Base-by-base conservation (phyloP, 441 rosid species). In the Adansonia gregorii region DNA sequence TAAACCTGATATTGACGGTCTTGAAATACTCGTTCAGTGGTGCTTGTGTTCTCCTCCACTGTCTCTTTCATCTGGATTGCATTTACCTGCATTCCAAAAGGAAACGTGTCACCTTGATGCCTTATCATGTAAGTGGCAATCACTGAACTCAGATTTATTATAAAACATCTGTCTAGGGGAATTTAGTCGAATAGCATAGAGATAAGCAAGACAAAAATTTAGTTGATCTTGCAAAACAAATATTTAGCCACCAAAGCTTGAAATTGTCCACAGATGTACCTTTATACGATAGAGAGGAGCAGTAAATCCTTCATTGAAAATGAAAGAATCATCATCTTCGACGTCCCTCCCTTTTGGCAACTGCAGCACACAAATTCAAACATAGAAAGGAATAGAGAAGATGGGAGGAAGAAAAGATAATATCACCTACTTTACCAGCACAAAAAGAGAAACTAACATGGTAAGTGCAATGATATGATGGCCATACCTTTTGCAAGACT, bases 31-130 rank as follows among this genome's bases (percentile, higher is more conserved):
- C 98, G 91, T 79, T 97, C 97, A 0, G 99, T 94, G 56, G 99
- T 97, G 84, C 98, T 93, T 51, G 98, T 91, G 87, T 94, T 94
- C 85, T 97, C 99, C 81, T 97, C 99, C 55, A 97, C 98, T 0
- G 99, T 97, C 87, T 97, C 99, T 89, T 94, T 97, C 99, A 94
- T 91, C 84, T 97, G 99, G 87, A 97, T 97, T 45, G 99, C 98
- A 87, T 97, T 97, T 15, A 94, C 98, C 99, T 97, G 85, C 80
- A 78, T 70, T 65, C 54, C 49, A 56, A 70, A 20, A 69, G 45
- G 61, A 49, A 63, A 17, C n/a, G 20, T 11, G 39, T 65, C 35
- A 78, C 41, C 60, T 52, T 12, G 56, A 66, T 67, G 39, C 41
- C 22, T 14, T 8, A 72, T 54, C 8, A n/a, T 55, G 46, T 8